phyloP scores from a whole-genome alignment of 768 basidiomycete species.

The Amanita exitialis region DNA sequence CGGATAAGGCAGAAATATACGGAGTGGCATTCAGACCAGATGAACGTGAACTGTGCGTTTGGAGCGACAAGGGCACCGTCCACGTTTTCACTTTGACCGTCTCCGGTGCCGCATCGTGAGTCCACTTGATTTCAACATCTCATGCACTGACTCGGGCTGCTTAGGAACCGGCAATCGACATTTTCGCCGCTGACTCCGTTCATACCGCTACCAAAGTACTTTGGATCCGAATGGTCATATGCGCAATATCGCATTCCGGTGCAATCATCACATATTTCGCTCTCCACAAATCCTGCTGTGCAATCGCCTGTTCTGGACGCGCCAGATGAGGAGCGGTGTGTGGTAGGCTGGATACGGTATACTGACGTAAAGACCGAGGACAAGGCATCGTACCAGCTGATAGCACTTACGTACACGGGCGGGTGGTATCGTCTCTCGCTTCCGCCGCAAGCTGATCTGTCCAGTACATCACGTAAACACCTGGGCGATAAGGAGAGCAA shows the following conservation, averaged over 20 bases:
- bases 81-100: constrained; percentile 75
- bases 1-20: constrained; percentile 87
- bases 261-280: constrained; percentile 73
- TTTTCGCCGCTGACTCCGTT: constrained; percentile 74
- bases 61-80: constrained; percentile 94
- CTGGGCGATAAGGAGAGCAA: constrained; percentile 47
- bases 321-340: constrained; percentile 76
- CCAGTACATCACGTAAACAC: constrained; percentile 36
- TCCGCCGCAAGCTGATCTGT: constrained; percentile 16
- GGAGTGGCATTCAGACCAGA: constrained; percentile 83
- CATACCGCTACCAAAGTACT: constrained; percentile 80
- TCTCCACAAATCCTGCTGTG: constrained; percentile 53
- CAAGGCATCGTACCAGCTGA: constrained; percentile 45
- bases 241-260: constrained; percentile 85
- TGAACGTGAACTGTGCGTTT: constrained; percentile 79
- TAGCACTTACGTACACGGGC: constrained; percentile 83
- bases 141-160: constrained; percentile 6
- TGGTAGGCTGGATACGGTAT: constrained; percentile 76
- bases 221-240: constrained; percentile 95
- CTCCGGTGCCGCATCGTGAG: constrained; percentile 53
- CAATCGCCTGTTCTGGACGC: constrained; percentile 49
- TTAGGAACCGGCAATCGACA: constrained; percentile 76
- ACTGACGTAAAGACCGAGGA: constrained; percentile 26
- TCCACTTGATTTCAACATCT: constrained; percentile 11
- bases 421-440: constrained; percentile 85